Evolutionary conservation across 1,284 basidiomycete genomes (phyloP), one percentile per base, ranked within the genome.

Genomic region (Malassezia japonica): DNA sequence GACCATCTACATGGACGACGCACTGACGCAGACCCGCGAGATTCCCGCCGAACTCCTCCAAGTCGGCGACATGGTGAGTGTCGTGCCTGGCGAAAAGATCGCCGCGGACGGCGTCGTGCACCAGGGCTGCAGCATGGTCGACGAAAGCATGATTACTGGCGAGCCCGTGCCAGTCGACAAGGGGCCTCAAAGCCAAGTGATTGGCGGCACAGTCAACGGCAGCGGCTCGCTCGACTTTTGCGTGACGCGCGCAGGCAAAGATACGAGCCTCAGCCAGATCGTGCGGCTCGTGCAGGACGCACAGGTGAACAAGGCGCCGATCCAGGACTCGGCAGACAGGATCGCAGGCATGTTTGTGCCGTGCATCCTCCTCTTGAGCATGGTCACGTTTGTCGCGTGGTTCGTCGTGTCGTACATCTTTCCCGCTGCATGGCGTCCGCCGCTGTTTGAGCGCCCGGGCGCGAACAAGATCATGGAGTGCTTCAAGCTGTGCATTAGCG

Each of bases 281-380:
- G 92, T 98, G 57, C 83, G 83, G 65, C 83, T 98, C 50, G 94
- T 99, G 56, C 89, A 96, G 70, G 91, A 98, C 45, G 94, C 94
- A 0, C 94, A 98, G 75, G 95, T 91, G 1, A 86, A 83, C 56
- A 98, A 98, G 74, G 92, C 94, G 1, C 94, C 94, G 3, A 95
- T 99, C 57, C 94, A 99, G 72, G 86, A 86, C 6, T 95, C 95
- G 73, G 91, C 91, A 2, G 94, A 99, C 75, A 82, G 80, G 43
- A 83, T 95, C 28, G 92, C 94, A 0, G 94, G 92, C 10, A 83
- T 85, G 75, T 98, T 99, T 74, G 92, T 99, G 0, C 94, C 94
- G 0, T 77, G 82, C 10, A 91, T 98, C 66, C 84, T 98, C 62
- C 78, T 81, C 0, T 82, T 98, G 27, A 83, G 88, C 3, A 65